Base-by-base conservation (phyloP, 2,329 filamentous ascomycete genomes). In the Fusarium succisae region DNA sequence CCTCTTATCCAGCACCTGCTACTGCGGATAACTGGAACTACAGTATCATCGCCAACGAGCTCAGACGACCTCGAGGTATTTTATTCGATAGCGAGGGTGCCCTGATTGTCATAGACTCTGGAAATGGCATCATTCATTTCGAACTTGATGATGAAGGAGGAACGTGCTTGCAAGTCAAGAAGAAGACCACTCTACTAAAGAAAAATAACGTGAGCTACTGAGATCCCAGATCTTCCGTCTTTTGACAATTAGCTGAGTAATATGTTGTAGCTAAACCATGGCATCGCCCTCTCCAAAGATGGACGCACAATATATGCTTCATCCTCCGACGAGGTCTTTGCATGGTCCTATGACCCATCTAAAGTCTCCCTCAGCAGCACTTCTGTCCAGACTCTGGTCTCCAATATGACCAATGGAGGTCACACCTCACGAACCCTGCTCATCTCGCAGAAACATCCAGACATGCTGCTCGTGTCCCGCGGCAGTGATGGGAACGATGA, bases 351-450 rank as follows among this genome's bases (percentile, higher is more conserved):
- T 79, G 86, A 93, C 78, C 82, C 88, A 18, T 78, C 81, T 4
- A 81, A 84, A 15, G 84, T 83, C 50, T 86, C 87, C 5, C 85
- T 89, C 48, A 74, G 68, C 32, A 75, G 78, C 53, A 73, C 79
- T 63, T 86, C 85, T 14, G 41, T 38, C 53, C 84, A 84, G 66
- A 89, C 87, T 5, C 69, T 94, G 9, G 84, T 95, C 51, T 84
- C 83, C 45, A 89, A 90, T 70, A 93, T 94, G 91, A 85, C 77
- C 72, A 87, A 87, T 63, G 81, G 84, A 12, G 91, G 90, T 47
- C 92, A 94, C 74, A 88, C 85, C 7, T 92, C 91, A 1, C 87
- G 93, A 38, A 94, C 92, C 0, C 83, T 95, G 3, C 85, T 93
- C 30, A 82, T 92, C 22, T 90, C 92, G 0, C 79, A 83, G 18